These are phyloP conservation scores for Lactifluus piperatus DNA, from an alignment of 768 basidiomycete genomes.

Conservation along the genomic window DNA sequence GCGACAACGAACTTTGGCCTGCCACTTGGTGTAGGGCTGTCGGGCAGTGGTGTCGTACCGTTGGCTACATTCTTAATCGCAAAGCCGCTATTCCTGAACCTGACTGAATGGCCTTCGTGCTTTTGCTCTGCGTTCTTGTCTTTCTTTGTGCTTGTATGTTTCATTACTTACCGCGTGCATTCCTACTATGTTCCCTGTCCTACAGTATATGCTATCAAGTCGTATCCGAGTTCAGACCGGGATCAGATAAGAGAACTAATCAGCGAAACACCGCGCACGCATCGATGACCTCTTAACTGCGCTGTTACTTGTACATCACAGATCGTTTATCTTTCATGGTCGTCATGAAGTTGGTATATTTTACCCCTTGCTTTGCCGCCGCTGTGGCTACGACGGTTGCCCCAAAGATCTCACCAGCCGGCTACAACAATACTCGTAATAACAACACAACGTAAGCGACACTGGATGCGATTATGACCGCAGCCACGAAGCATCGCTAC, in stretches of 20 bases:
- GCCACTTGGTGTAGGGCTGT: not conserved
- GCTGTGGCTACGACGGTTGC: too few species aligned
- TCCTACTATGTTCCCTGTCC: not conserved
- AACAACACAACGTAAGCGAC: too few species aligned
- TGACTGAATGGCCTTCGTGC: not conserved
- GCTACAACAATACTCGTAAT: too few species aligned
- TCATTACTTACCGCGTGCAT: not conserved
- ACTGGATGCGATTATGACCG: too few species aligned
- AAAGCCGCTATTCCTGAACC: constrained; percentile 7
- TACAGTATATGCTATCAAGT: not conserved
- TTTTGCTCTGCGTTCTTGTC: not conserved
- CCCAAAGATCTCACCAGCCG: too few species aligned
- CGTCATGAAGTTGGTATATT: too few species aligned
- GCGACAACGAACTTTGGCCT: not conserved
- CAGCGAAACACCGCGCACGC: not conserved
- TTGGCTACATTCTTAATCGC: not conserved
- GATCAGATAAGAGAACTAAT: not conserved
- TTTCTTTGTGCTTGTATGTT: not conserved
- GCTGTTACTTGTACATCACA: too few species aligned
- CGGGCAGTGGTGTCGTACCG: not conserved
- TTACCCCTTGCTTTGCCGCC: too few species aligned
- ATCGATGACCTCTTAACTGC: not conserved
- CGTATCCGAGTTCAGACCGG: not conserved
- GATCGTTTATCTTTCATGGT: too few species aligned
- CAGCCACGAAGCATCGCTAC: too few species aligned